Conservation (phyloP, 768 basidiomycete species). For the Sistotremastrum suecicum region DNA sequence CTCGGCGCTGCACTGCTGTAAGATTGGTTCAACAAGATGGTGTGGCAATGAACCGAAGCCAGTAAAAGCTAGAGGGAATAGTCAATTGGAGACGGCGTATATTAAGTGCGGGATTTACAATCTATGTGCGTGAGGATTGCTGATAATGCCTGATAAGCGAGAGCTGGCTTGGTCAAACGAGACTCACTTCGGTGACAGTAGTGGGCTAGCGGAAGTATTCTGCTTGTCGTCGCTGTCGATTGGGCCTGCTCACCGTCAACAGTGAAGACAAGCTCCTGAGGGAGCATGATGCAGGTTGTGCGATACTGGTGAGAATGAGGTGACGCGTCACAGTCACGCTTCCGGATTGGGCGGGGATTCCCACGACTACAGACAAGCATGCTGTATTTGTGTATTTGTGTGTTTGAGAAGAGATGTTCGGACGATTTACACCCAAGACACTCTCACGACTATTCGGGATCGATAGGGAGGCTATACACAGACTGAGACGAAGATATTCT, state of each 20-base stretch:
- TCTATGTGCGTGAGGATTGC: constrained; percentile 3
- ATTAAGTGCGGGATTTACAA: not conserved
- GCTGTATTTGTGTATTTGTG: too few species aligned
- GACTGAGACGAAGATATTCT: too few species aligned
- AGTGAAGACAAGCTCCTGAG: too few species aligned
- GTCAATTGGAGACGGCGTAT: not conserved
- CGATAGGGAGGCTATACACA: too few species aligned
- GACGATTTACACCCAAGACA: too few species aligned
- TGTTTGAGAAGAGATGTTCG: too few species aligned
- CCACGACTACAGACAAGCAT: too few species aligned
- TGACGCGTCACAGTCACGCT: too few species aligned
- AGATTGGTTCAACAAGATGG: constrained; percentile 54
- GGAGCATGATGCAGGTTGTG: too few species aligned
- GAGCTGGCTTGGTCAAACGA: not conserved
- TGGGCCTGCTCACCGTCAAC: not conserved
- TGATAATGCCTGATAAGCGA: constrained; percentile 3
- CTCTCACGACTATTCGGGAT: too few species aligned
- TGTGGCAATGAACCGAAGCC: constrained; percentile 45
- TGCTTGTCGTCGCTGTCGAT: not conserved
- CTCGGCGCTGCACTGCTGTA: constrained; percentile 59
- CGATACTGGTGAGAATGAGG: too few species aligned
- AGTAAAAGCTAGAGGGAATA: constrained; percentile 33
- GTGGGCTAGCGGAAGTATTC: constrained; percentile 48
- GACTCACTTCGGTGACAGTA: constrained; percentile 60
- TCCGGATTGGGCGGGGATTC: too few species aligned